These are phyloP conservation scores for Paecilomyces niveus DNA, from an alignment of 2,329 filamentous ascomycete species.

Conservation along the genomic window DNA sequence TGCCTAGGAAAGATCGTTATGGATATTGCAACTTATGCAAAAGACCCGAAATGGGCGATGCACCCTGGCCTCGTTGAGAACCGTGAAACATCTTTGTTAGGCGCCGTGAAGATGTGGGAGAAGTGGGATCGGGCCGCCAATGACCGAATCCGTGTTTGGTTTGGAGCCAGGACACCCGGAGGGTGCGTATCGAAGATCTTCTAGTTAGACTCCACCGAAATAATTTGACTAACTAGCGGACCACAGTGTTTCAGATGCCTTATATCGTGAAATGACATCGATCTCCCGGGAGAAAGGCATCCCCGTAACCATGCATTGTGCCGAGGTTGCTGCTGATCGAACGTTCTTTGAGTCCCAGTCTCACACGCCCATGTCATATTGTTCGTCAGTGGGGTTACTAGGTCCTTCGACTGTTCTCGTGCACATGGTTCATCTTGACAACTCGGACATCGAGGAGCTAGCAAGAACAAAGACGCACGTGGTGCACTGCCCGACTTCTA, in stretches of 20 bases:
- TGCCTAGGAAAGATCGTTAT: constrained; percentile 41
- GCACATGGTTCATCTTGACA: constrained; percentile 47
- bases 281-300: constrained; percentile 34
- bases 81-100: constrained; percentile 33
- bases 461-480: constrained; percentile 37
- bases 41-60: constrained; percentile 38
- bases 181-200: constrained; percentile 22
- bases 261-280: constrained; percentile 35
- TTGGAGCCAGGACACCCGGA: constrained; percentile 41
- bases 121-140: constrained; percentile 29
- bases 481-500: constrained; percentile 47
- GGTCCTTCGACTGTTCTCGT: constrained; percentile 41
- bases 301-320: constrained; percentile 43
- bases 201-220: constrained; percentile 1
- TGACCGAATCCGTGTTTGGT: constrained; percentile 42
- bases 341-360: constrained; percentile 28
- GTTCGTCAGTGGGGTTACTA: constrained; percentile 26
- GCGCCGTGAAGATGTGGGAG: constrained; percentile 30
- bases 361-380: constrained; percentile 40
- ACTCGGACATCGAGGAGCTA: constrained; percentile 34
- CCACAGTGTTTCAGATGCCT: constrained; percentile 22
- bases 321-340: constrained; percentile 36
- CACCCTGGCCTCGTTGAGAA: constrained; percentile 36
- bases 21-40: constrained; percentile 37
- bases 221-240: not conserved